Evolutionary conservation across 192 early-diverging fungal genomes (phyloP).

Genomic region (Linnemannia exigua): DNA sequence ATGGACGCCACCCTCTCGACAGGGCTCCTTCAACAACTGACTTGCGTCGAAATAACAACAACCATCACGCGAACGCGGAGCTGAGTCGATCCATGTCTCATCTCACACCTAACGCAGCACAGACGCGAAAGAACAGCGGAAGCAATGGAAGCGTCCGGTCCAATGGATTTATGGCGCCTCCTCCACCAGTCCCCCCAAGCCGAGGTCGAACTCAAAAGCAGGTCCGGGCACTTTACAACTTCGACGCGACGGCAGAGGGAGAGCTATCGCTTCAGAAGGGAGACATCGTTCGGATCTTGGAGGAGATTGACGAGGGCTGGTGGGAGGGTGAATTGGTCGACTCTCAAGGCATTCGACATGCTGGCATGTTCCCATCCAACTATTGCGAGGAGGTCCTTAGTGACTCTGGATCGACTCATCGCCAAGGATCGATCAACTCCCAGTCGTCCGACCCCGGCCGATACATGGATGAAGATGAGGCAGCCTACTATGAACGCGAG

Average conservation of each 20-base stretch:
- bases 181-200: constrained; percentile 45
- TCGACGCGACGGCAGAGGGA: constrained; percentile 82
- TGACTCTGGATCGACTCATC: constrained; percentile 46
- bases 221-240: constrained; percentile 82
- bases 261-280: constrained; percentile 88
- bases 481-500: constrained; percentile 54
- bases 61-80: constrained; percentile 35
- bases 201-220: constrained; percentile 67
- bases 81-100: constrained; percentile 63
- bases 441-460: constrained; percentile 47
- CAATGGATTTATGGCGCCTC: constrained; percentile 57
- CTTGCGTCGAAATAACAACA: constrained; percentile 36
- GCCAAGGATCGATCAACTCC: constrained; percentile 33
- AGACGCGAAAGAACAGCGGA: constrained; percentile 49
- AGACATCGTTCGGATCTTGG: constrained; percentile 88
- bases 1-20: constrained; percentile 56
- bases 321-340: constrained; percentile 91
- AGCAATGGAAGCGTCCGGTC: constrained; percentile 24
- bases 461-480: constrained; percentile 53
- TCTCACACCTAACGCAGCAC: constrained; percentile 47
- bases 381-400: constrained; percentile 80
- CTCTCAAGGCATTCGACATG: constrained; percentile 65
- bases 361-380: constrained; percentile 96
- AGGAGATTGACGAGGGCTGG: constrained; percentile 95
- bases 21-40: constrained; percentile 59